Base-by-base conservation (phyloP, 1,284 basidiomycete species). In the Tylopilus orsonianus region DNA sequence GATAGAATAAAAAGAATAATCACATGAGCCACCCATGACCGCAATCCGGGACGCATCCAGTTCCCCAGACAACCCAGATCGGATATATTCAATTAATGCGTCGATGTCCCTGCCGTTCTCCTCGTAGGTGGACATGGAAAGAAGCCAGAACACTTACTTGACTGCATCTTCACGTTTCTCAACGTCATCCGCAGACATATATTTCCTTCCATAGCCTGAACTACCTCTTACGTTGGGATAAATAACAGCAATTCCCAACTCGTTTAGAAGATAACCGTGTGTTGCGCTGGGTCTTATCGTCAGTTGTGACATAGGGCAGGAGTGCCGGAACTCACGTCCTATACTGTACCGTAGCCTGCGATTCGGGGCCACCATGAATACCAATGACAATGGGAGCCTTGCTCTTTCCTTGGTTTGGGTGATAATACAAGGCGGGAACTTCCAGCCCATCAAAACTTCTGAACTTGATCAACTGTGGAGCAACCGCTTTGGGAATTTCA, bases 201-300 rank as follows among this genome's bases (percentile, higher is more conserved):
- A 72, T 38, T 49, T 61, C 51, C 55, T 70, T 33, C 69, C 71
- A 46, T 72, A 72, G 33, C 69, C 70, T 3, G 57, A 61, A 43
- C 70, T 72, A 36, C 69, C 71, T 38, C 69, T 63, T 22, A 72
- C 71, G 37, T 71, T 71, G 4, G 69, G 69, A 46, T 71, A 72
- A 16, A 72, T 64, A 27, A 71, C 46, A 1, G 69, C 70, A 24
- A 69, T 61, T 23, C 57, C 60, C 39, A 71, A 46, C 40, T 71
- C 69, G 41, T 70, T 71, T 18, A 71, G 37, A 24, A 71, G 50
- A 52, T 72, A 72, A 10, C 58, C 62, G 37, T 72, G 68, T 2
- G 65, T 68, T 16, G 62, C 53, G 12, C 71, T 71, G 24, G 9
- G 18, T 33, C 35, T 34, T 13, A 18, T 39, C 26, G 26, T 62